Conservation (phyloP, 495 filamentous ascomycete genomes). For the Aspergillus hancockii region DNA sequence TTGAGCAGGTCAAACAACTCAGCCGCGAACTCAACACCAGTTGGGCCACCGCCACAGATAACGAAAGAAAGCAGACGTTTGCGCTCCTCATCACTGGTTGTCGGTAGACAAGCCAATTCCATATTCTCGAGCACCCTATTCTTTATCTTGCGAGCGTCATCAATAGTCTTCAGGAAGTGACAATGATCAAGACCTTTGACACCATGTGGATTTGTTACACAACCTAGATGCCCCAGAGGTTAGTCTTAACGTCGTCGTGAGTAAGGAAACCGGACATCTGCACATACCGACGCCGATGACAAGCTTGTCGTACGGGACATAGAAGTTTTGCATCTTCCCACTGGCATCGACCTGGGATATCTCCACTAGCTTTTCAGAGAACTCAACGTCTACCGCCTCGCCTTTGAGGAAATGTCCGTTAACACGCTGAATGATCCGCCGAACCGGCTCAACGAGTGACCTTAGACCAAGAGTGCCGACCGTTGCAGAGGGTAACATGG, state of each 20-base stretch:
- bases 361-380: conserved; percentile 88
- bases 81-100: conserved; percentile 86
- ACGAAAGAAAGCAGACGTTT: conserved; percentile 90
- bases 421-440: conserved; percentile 74
- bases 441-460: conserved; percentile 89
- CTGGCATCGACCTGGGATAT: conserved; percentile 69
- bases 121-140: conserved; percentile 90
- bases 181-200: conserved; percentile 95
- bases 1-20: conserved; percentile 96
- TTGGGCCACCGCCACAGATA: conserved; percentile 91
- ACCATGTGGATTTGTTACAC: conserved; percentile 90
- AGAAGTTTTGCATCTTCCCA: conserved; percentile 77
- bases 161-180: conserved; percentile 90
- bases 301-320: conserved; percentile 98
- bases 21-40: conserved; percentile 95
- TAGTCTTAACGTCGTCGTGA: not conserved
- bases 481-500: conserved; percentile 94
- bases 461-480: conserved; percentile 92
- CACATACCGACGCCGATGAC: conserved; percentile 81
- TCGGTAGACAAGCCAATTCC: conserved; percentile 90
- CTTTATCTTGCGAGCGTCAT: conserved; percentile 85
- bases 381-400: conserved; percentile 82
- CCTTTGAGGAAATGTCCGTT: conserved; percentile 90
- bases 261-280: not conserved
- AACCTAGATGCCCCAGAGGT: conserved; percentile 52